Evolutionary conservation across 805 yeast genomes (phyloP).

Genomic region (Sugiyamaella mastotermitis): DNA sequence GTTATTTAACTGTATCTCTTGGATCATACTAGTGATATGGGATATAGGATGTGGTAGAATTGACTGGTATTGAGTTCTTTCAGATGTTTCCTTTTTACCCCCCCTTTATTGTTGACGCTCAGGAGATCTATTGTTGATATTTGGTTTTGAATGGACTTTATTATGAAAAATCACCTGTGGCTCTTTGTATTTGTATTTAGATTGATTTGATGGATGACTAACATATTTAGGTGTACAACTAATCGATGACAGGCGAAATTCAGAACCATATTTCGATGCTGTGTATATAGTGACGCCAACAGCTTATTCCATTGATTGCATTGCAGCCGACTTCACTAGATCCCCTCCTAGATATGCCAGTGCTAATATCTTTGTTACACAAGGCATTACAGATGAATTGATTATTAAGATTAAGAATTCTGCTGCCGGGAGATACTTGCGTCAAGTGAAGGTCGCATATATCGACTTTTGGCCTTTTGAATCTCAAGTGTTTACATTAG

Average conservation of each 20-base stretch:
- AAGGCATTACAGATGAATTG: conserved; percentile 37
- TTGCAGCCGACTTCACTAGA: conserved; percentile 64
- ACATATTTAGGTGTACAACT: conserved; percentile 16
- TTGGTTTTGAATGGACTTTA: background rate
- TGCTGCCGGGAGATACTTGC: conserved; percentile 22
- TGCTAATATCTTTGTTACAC: conserved; percentile 69
- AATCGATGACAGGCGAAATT: conserved; percentile 53
- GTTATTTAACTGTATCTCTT: too few species aligned
- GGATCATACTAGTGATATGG: too few species aligned
- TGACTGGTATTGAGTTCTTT: too few species aligned
- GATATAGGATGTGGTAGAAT: too few species aligned
- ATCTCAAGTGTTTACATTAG: conserved; percentile 64
- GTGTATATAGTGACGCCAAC: conserved; percentile 73
- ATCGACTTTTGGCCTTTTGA: conserved; percentile 62
- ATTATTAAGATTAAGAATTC: conserved; percentile 23
- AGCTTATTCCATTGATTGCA: conserved; percentile 63
- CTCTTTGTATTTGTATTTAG: too few species aligned
- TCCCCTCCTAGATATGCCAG: conserved; percentile 66
- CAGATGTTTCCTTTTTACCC: too few species aligned
- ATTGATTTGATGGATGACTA: too few species aligned
- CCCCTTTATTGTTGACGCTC: background rate
- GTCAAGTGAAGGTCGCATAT: conserved; percentile 36
- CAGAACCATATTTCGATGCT: conserved; percentile 65
- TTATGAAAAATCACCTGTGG: too few species aligned
- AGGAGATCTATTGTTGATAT: background rate